Base-by-base conservation (phyloP, 768 basidiomycete genomes). In the Coprinopsis strossmayeri region DNA sequence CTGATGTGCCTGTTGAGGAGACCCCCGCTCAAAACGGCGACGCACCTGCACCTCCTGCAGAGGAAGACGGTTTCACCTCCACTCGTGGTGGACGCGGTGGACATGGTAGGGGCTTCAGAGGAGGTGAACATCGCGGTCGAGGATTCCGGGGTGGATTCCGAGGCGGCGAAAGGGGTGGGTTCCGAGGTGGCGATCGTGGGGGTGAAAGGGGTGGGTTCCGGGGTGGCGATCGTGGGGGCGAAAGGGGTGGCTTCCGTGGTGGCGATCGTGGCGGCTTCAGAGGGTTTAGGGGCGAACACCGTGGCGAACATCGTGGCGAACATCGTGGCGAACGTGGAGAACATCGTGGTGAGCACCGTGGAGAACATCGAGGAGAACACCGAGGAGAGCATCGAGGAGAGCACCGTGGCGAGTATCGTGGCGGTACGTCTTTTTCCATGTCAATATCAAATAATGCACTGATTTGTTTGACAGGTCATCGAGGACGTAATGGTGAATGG, bases 11-110 rank as follows among this genome's bases (percentile, higher is more conserved):
- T 45, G 55, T 54, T 24, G 56, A 53, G 27, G 55, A 53, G 30
- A 57, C 63, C 4, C 61, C 58, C 7, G 26, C 32, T 28, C 59
- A 50, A 21, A 69, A 71, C 42, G 68, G 64, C 12, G 59, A 63
- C 44, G 55, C 45, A 2, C 43, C 57, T 26, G 50, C 50, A 17
- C 61, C 55, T 13, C 59, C 54, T 48, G 59, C 59, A 5, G 82
- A 79, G 41, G 81, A 82, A 2, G 85, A 87, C 30, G 85, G 84
- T 3, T 88, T 87, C 59, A 75, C 63, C 1, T 70, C 69, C 34
- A 11, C 18, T 42, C 39, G 28, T 17, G 3, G 17, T 26, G 49
- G 45, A 34, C 13, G 52, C 3, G 30, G 45, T 28, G 43, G 49
- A 28, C 64, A 78, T 32, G 71, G 72, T 41, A 66, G 66, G 21